Conservation (phyloP, 345 rosid species). For the Hibiscus syriacus region DNA sequence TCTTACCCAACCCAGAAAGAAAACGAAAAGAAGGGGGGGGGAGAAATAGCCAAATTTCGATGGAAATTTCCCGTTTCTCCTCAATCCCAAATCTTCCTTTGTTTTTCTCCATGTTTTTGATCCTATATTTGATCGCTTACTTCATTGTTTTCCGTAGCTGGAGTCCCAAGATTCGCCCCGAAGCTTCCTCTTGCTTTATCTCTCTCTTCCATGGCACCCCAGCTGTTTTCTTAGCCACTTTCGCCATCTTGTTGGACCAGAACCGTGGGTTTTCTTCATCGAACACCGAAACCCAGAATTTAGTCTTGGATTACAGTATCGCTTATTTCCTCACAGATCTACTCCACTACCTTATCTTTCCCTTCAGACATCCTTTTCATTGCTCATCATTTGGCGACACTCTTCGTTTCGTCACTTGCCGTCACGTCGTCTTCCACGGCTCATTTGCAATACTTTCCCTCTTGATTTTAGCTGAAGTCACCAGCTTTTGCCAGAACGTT, state of each 20-base stretch:
- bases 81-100: constrained; percentile 40
- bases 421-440: constrained; percentile 66
- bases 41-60: neutral
- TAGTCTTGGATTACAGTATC: constrained; percentile 70
- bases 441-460: constrained; percentile 60
- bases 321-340: constrained; percentile 79
- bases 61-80: constrained; percentile 18
- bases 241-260: constrained; percentile 40
- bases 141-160: constrained; percentile 61
- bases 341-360: constrained; percentile 61
- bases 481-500: constrained; percentile 84
- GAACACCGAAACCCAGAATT: constrained; percentile 45
- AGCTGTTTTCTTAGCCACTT: constrained; percentile 58
- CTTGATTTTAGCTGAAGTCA: constrained; percentile 71
- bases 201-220: constrained; percentile 83
- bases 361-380: constrained; percentile 82
- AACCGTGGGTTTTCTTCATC: constrained; percentile 42
- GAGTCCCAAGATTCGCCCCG: constrained; percentile 56
- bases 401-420: constrained; percentile 83
- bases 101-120: constrained; percentile 48
- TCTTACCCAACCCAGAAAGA: neutral
- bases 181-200: constrained; percentile 74
- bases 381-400: constrained; percentile 79
- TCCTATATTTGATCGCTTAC: constrained; percentile 47
- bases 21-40: neutral